These are phyloP conservation scores for Tubosaeta sp. DNA, from an alignment of 768 basidiomycete species.

Conservation along the genomic window DNA sequence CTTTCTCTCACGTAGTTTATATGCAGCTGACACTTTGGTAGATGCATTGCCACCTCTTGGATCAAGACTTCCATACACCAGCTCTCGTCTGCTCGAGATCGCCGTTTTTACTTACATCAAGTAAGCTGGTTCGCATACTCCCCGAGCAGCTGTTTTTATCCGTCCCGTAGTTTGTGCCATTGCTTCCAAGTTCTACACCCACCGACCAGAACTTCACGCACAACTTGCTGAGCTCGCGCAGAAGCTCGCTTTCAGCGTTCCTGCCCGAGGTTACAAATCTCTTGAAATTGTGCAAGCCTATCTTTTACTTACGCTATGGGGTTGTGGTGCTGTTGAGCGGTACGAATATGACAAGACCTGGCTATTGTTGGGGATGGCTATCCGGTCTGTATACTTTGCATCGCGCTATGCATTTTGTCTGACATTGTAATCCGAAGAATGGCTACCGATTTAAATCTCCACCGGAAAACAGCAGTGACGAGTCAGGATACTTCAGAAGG, in stretches of 20 bases:
- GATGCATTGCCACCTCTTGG: conserved; percentile 79
- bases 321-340: conserved; percentile 90
- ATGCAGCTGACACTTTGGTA: conserved; percentile 27
- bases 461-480: conserved; percentile 68
- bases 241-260: conserved; percentile 83
- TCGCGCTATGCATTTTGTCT: neutral
- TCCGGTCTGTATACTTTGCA: conserved; percentile 46
- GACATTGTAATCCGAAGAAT: conserved; percentile 48
- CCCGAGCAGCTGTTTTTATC: conserved; percentile 2
- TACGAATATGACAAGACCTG: conserved; percentile 97
- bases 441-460: conserved; percentile 94
- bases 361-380: conserved; percentile 83
- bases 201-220: conserved; percentile 76
- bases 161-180: conserved; percentile 80
- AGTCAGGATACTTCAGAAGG: conserved; percentile 75
- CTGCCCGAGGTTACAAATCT: conserved; percentile 86
- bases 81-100: conserved; percentile 90
- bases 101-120: conserved; percentile 91
- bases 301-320: conserved; percentile 83
- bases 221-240: conserved; percentile 79
- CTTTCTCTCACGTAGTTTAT: neutral
- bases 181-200: conserved; percentile 82
- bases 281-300: conserved; percentile 96
- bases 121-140: conserved; percentile 40
- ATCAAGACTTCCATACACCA: conserved; percentile 89